Evolutionary conservation across 2,329 filamentous ascomycete species (phyloP).

Genomic region (Domatiomyces globalis): DNA sequence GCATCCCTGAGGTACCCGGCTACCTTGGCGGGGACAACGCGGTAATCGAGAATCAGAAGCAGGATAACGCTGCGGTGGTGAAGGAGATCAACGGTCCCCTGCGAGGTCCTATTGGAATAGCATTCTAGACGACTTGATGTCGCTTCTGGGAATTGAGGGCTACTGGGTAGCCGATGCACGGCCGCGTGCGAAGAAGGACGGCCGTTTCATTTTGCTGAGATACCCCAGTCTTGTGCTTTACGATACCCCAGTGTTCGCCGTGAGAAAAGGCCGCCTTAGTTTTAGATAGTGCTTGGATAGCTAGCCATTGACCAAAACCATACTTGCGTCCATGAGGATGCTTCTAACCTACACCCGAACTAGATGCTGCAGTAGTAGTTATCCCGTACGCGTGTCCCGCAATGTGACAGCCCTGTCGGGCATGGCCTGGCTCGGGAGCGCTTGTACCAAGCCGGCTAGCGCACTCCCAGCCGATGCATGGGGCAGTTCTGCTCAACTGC

Average conservation of each 20-base stretch:
- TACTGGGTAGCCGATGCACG: too few relatives aligned
- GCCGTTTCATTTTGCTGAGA: background rate
- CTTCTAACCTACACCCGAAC: too few relatives aligned
- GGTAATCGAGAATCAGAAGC: constrained; percentile 1
- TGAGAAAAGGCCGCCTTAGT: background rate
- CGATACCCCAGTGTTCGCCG: background rate
- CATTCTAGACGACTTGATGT: constrained; percentile 5
- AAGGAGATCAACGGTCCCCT: constrained; percentile 13
- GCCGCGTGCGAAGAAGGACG: too few relatives aligned
- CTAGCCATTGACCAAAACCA: too few relatives aligned
- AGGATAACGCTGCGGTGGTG: constrained; percentile 5
- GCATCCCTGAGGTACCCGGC: constrained; percentile 9
- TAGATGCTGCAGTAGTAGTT: too few relatives aligned
- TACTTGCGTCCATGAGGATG: too few relatives aligned
- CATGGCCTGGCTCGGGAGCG: background rate
- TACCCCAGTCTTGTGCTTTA: background rate
- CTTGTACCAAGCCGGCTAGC: background rate
- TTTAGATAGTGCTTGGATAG: background rate
- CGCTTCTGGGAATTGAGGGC: too few relatives aligned
- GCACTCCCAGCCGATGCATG: too few relatives aligned
- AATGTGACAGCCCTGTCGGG: background rate
- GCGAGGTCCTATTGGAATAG: constrained; percentile 14
- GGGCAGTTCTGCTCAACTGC: background rate
- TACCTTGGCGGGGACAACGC: constrained; percentile 1
- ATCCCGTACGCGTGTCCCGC: too few relatives aligned